Conservation (phyloP, 306 rosid species). For the Acacia melanoxylon region DNA sequence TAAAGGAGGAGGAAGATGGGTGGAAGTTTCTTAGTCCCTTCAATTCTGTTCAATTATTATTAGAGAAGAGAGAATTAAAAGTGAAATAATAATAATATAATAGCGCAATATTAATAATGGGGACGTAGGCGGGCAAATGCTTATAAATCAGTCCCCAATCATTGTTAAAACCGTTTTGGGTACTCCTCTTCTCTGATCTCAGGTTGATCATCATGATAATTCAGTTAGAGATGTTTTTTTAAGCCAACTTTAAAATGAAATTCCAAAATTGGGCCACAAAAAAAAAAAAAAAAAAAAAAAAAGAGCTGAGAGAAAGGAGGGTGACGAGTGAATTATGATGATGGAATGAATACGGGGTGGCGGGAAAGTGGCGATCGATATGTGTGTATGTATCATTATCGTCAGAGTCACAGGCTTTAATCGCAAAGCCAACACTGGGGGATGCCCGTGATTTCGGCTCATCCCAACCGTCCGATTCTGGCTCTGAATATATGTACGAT, state of each 20-base stretch:
- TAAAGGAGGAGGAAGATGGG: not conserved
- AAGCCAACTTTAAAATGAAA: too few relatives aligned
- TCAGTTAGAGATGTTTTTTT: too few relatives aligned
- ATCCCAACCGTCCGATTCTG: not conserved
- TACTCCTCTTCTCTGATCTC: not conserved
- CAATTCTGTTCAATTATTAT: not conserved
- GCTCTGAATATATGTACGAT: not conserved
- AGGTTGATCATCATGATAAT: too few relatives aligned
- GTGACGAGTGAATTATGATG: too few relatives aligned
- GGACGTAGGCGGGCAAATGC: not conserved
- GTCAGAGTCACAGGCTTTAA: not conserved
- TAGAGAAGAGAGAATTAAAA: not conserved
- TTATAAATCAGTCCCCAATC: not conserved
- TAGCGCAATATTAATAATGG: too few relatives aligned
- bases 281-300: too few relatives aligned
- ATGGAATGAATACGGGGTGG: too few relatives aligned
- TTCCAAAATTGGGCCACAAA: too few relatives aligned
- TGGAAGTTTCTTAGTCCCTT: not conserved
- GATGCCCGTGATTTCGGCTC: not conserved
- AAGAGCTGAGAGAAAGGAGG: too few relatives aligned
- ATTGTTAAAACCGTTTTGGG: not conserved
- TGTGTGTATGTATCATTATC: not conserved
- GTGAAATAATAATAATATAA: not conserved
- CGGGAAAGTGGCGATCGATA: too few relatives aligned
- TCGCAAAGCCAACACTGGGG: not conserved